Evolutionary conservation across 148 eudicot genomes (phyloP).

Genomic region (Spergularia bocconei): DNA sequence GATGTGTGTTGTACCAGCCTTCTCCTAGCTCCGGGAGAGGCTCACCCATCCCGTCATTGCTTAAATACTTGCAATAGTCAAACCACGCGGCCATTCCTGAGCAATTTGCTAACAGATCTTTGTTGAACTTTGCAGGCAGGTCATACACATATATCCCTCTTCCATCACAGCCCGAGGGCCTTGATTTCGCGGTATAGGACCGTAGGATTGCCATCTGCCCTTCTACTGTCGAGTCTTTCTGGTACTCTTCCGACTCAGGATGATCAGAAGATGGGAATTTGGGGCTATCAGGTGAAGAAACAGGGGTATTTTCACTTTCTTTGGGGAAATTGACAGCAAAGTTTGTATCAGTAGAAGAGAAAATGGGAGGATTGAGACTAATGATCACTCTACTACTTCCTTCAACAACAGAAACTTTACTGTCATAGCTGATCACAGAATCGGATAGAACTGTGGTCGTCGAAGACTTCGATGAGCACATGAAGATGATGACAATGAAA

Average conservation of each 20-base stretch:
- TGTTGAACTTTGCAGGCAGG: conserved; percentile 71
- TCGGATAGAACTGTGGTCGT: conserved; percentile 59
- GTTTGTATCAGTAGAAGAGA: no score
- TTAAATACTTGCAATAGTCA: conserved; percentile 50
- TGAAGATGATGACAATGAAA: conserved; percentile 46
- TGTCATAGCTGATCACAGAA: conserved; percentile 12
- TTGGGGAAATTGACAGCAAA: background rate
- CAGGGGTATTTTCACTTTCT: background rate
- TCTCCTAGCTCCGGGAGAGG: conserved; percentile 54
- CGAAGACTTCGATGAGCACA: conserved; percentile 46
- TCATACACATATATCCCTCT: conserved; percentile 73
- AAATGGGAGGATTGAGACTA: no score
- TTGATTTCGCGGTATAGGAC: conserved; percentile 38
- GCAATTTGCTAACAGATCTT: conserved; percentile 52
- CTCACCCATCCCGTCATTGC: conserved; percentile 58
- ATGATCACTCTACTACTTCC: no score
- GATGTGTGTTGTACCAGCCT: conserved; percentile 78
- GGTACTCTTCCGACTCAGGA: background rate
- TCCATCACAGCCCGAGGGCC: conserved; percentile 42
- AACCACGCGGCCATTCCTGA: conserved; percentile 50
- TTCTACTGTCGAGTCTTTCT: no score
- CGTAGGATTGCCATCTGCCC: conserved; percentile 34
- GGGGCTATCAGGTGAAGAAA: background rate
- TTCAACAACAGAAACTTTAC: no score
- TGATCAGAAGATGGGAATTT: background rate